Evolutionary conservation across 495 filamentous ascomycete species (phyloP), one percentile per base, ranked within the genome.

Genomic region (Cryomyces minteri): DNA sequence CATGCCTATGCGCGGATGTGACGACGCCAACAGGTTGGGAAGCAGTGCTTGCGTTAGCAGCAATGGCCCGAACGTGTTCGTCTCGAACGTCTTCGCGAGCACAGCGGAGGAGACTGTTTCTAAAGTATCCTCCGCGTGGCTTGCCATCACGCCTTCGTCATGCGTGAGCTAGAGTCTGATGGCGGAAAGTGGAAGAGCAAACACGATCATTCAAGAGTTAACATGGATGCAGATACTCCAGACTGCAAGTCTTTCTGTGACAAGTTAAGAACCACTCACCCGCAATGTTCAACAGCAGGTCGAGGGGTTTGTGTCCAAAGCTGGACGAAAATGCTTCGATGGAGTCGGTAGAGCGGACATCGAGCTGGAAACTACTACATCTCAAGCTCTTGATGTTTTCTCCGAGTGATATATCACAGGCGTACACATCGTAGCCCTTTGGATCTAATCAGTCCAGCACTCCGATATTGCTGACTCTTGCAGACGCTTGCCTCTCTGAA

Each of bases 281-380:
- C 4, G 55, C 60, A 33, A 63, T 51, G 41, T 64, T 64, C 31
- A 63, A 52, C 6, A 63, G 52, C 5, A 60, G 36, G 45, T 62
- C 50, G 12, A 61, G 18, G 6, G 49, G 53, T 32, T 53, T 47
- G 32, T 47, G 49, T 9, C 41, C 36, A 31, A 58, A 38, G 32
- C 49, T 31, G 25, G 44, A 12, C 30, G 43, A 44, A 40, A 62
- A 61, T 12, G 46, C 43, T 11, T 44, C 30, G 39, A 62, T 61
- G 31, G 59, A 59, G 8, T 43, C 44, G 5, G 49, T 48, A 1
- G 54, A 56, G 36, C 44, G 11, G 31, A 73, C 69, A 45, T 74
- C 71, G 34, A 76, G 58, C 45, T 62, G 64, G 45, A 72, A 68
- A 36, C 66, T 59, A 28, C 69, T 52, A 28, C 56, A 69, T 29